Conservation (phyloP, 495 filamentous ascomycete genomes). For the Aspergillus kassunensis region DNA sequence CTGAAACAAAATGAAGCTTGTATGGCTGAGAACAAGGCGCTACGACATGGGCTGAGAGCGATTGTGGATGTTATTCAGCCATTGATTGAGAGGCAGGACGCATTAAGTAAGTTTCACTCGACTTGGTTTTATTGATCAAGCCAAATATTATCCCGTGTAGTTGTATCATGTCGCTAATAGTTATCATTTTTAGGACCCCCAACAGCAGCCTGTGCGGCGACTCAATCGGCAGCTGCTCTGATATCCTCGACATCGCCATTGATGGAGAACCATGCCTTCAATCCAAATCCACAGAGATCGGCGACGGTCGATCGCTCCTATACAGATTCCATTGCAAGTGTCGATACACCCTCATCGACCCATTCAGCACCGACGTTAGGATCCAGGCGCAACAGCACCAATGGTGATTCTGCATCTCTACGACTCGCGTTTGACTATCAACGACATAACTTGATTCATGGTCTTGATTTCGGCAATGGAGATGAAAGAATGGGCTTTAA, state of each 20-base stretch:
- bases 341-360: constrained; percentile 36
- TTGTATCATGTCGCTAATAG: background rate
- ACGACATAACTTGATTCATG: constrained; percentile 51
- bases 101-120: constrained; percentile 21
- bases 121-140: background rate
- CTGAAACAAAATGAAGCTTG: constrained; percentile 65
- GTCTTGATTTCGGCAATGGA: constrained; percentile 51
- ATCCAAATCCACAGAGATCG: constrained; percentile 16
- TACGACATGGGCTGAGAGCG: constrained; percentile 56
- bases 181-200: constrained; percentile 9
- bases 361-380: constrained; percentile 27
- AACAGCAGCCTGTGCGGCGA: constrained; percentile 7
- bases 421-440: constrained; percentile 45
- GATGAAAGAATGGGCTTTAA: constrained; percentile 63
- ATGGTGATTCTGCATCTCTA: constrained; percentile 24
- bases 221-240: constrained; percentile 19
- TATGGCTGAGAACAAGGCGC: constrained; percentile 66
- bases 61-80: constrained; percentile 65
- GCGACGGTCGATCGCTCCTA: constrained; percentile 23
- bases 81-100: constrained; percentile 37
- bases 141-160: background rate
- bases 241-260: constrained; percentile 24
- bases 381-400: constrained; percentile 27
- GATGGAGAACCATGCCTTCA: constrained; percentile 21
- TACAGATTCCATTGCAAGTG: constrained; percentile 31